Conservation (phyloP, 306 rosid species). For the Aeschynomene evenia region DNA sequence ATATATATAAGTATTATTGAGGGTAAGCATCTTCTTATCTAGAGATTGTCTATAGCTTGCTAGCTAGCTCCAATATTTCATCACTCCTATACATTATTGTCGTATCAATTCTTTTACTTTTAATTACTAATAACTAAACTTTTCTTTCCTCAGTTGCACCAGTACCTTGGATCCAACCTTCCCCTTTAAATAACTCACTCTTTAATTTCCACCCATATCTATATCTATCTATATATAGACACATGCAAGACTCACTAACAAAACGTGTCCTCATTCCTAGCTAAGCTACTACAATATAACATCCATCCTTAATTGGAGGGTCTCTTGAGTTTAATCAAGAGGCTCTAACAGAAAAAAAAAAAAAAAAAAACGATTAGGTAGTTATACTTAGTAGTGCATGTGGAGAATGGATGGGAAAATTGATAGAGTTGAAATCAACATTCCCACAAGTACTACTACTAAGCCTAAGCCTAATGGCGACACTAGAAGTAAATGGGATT, state of each 20-base stretch:
- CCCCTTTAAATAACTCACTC: neutral
- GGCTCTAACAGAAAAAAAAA: too few species aligned
- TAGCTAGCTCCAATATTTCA: too few species aligned
- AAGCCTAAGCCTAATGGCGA: constrained; percentile 18
- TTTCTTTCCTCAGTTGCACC: too few species aligned
- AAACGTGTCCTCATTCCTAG: too few species aligned
- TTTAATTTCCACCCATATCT: too few species aligned
- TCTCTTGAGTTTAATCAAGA: too few species aligned
- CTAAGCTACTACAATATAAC: too few species aligned
- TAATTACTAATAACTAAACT: too few species aligned
- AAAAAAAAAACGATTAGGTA: too few species aligned
- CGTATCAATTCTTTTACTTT: constrained; percentile 45
- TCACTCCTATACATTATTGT: constrained; percentile 40
- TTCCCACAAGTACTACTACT: constrained; percentile 35
- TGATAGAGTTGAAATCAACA: constrained; percentile 48
- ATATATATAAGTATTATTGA: constrained; percentile 62
- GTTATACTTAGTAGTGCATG: neutral
- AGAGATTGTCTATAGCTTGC: constrained; percentile 19
- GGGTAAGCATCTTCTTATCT: constrained; percentile 68
- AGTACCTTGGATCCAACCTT: too few species aligned
- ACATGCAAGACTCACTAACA: neutral
- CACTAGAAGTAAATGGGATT: too few species aligned
- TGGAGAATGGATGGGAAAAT: constrained; percentile 57
- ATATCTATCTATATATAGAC: neutral
- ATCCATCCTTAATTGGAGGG: too few species aligned